phyloP scores from a whole-genome alignment of 768 basidiomycete species.

The Tricholoma matsutake region DNA sequence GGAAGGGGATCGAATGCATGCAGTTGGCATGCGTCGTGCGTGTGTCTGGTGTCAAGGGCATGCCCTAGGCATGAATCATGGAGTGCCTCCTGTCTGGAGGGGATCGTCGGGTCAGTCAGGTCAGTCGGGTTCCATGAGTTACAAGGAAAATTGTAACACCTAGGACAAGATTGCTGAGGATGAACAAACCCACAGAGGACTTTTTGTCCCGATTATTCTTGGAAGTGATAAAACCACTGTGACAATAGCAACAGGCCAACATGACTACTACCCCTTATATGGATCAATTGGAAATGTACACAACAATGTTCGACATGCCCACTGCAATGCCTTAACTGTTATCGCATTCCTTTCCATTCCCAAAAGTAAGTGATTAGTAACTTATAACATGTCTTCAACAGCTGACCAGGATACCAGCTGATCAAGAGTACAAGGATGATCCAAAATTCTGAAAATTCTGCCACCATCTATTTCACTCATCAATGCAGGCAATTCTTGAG shows the following conservation, averaged over 20 bases:
- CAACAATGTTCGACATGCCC: conserved; percentile 2
- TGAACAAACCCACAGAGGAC: conserved; percentile 10
- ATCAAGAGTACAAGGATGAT: conserved; percentile 10
- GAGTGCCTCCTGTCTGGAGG: no score
- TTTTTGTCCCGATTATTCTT: conserved; percentile 20
- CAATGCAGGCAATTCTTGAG: conserved; percentile 20
- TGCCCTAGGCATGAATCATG: no score
- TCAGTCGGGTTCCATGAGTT: no score
- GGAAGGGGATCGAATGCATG: no score
- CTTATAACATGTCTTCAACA: conserved; percentile 4
- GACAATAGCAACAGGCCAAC: conserved; percentile 19
- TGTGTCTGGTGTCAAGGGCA: no score
- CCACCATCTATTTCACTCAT: conserved; percentile 27
- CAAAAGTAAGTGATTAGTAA: no score
- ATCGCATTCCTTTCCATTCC: conserved; percentile 6
- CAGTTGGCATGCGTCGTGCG: no score
- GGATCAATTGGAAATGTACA: no score
- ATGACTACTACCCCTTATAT: conserved; percentile 20
- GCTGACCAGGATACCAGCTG: conserved; percentile 9
- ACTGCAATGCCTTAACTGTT: conserved; percentile 3
- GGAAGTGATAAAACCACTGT: conserved; percentile 27
- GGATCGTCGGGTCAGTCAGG: no score
- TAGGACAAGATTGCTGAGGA: conserved; percentile 10
- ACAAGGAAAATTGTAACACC: no score
- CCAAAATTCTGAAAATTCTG: conserved; percentile 24